Conservation (phyloP, 2,329 filamentous ascomycete genomes). For the Fusarium nanum region DNA sequence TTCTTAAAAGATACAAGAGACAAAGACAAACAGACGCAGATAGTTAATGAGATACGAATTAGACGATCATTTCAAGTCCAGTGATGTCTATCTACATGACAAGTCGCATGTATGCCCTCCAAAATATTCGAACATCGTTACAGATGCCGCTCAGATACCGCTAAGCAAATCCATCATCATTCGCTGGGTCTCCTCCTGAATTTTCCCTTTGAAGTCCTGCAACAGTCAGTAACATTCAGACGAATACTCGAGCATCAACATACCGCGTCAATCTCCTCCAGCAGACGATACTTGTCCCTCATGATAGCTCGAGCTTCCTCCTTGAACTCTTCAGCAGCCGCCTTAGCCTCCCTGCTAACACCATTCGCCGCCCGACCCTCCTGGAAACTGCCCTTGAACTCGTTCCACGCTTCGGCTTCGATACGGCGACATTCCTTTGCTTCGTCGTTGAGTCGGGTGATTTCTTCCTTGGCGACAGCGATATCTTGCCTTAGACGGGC, state of each 20-base stretch:
- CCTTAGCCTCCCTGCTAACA: neutral
- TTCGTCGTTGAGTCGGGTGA: conserved; percentile 39
- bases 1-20: conserved; percentile 6
- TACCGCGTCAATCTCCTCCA: conserved; percentile 49
- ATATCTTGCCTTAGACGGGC: conserved; percentile 39
- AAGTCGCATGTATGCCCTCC: neutral
- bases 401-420: conserved; percentile 38
- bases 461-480: conserved; percentile 37
- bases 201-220: conserved; percentile 47
- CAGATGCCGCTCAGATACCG: conserved; percentile 9
- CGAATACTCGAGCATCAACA: neutral
- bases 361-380: neutral
- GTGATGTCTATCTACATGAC: neutral
- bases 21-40: conserved; percentile 15
- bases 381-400: conserved; percentile 8
- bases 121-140: neutral
- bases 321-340: conserved; percentile 20
- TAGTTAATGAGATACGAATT: conserved; percentile 43
- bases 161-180: conserved; percentile 47
- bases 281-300: conserved; percentile 26
- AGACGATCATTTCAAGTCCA: conserved; percentile 37
- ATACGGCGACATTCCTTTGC: conserved; percentile 44
- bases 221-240: neutral
- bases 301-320: conserved; percentile 42
- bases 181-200: conserved; percentile 44